phyloP scores from a whole-genome alignment of 129 eudicot genomes.

The Scalesia atractyloides region DNA sequence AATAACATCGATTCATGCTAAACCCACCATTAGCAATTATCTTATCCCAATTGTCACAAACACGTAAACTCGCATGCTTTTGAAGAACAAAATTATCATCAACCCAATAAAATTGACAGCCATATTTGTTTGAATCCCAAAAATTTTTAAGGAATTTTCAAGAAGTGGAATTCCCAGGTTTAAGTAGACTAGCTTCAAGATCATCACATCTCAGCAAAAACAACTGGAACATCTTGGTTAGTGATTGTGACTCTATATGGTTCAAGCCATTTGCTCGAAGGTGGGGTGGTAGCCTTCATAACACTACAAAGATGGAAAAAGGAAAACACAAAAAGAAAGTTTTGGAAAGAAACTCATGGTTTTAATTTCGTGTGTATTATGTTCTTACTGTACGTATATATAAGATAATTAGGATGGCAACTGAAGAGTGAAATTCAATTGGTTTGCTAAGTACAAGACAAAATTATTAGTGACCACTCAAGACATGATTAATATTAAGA shows the following conservation, averaged over 20 bases:
- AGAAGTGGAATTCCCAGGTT: background rate
- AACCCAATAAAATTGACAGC: background rate
- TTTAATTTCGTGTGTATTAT: background rate
- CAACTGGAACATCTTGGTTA: background rate
- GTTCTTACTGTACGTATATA: background rate
- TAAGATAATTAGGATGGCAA: background rate
- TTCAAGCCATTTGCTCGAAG: slow-evolving; percentile 24
- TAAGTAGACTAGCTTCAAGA: background rate
- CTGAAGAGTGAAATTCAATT: background rate
- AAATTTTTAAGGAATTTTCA: slow-evolving; percentile 20
- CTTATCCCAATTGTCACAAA: too few species aligned
- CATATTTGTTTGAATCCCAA: background rate
- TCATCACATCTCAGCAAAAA: slow-evolving; percentile 3
- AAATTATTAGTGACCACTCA: too few species aligned
- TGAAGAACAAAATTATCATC: background rate
- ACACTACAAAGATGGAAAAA: background rate
- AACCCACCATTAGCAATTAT: background rate
- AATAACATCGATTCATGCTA: slow-evolving; percentile 19
- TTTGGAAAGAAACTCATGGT: background rate
- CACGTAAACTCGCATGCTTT: too few species aligned
- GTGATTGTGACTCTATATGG: slow-evolving; percentile 20
- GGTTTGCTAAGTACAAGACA: too few species aligned
- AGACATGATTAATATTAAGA: too few species aligned
- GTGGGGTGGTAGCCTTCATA: background rate
- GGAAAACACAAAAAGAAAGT: background rate